Base-by-base conservation (phyloP, 768 basidiomycete genomes). In the Boletus pseudopeckii region DNA sequence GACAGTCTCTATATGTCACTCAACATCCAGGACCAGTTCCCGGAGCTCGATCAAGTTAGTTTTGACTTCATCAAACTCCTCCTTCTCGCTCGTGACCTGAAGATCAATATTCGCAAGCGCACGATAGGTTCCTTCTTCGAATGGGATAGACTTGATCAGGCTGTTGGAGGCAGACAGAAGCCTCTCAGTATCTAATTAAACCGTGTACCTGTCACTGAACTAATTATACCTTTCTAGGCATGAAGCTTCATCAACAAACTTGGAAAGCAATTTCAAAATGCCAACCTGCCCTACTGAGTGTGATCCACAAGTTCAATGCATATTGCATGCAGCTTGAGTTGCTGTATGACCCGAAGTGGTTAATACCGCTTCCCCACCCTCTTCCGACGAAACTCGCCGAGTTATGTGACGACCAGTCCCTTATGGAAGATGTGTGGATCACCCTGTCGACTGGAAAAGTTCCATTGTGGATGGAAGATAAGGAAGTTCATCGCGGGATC, bases 1-100 rank as follows among this genome's bases (percentile, higher is more conserved):
- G 56, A 58, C 10, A 7, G 17, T 0, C 37, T 59, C 2, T 59
- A 59, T 24, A 30, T 51, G 6, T 59, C 50, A 7, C 43, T 58
- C 4, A 53, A 53, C 5, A 34, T 53, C 17, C 46, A 48, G 5
- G 52, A 43, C 2, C 7, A 20, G 18, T 53, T 54, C 9, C 47
- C 42, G 4, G 47, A 48, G 13, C 47, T 54, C 2, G 20, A 54
- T n/a, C 36, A 36, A n/a, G 18, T 34, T 4, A 22, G 14, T 22
- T 38, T 54, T 17, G 28, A 43, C 2, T 54, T 49, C 7, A 17
- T 54, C 2, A 8, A 14, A 1, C 11, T 39, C 7, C 36, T 49
- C 0, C 26, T 54, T 17, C 24, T 54, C 1, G 28, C 53, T 11
- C 28, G 20, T 5, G 30, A 54, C 15, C 37, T 49, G 9, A 54